Evolutionary conservation across 1,139 yeast species (phyloP), one percentile per base, ranked within the genome.

Genomic region (Pichia sp.): DNA sequence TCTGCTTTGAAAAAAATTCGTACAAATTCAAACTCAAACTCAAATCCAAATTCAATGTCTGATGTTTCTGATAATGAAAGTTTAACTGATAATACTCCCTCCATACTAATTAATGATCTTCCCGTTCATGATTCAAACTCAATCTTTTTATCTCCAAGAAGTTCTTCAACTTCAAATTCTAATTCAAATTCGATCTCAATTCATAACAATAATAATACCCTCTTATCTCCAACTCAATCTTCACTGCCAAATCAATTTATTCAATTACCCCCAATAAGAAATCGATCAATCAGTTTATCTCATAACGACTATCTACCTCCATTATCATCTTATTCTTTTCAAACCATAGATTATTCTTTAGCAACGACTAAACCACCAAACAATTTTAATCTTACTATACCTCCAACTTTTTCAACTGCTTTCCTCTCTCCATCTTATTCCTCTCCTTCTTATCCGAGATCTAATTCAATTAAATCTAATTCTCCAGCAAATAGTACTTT

Each of bases 311-410:
- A 19, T 46, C 47, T 29, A 48, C 52, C 44, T 50, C 42, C 53
- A 5, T 27, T 53, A 38, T 45, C 59, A 5, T 46, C 56, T 13
- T 59, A 54, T 28, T 50, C 57, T 33, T 39, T 59, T n/a, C 58
- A 59, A 30, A 42, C 25, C 16, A 14, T 33, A 19, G 19, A 31
- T 44, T 5, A 22, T 5, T 5, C 16, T 19, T 11, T 29, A 19
- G 31, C 49, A 3, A 30, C 31, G 31, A 9, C 31, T 29, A 29
- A 9, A 9, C 31, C 31, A 2, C 31, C 31, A 29, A 16, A 14
- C 9, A 18, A 11, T 18, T 3, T 4, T 18, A 18, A n/a, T 18
- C 22, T 18, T n/a, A 18, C 19, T 22, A 22, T 22, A 22, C 25
- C 25, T 34, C 39, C 22, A 5, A 34, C 5, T 18, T 34, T 34